Evolutionary conservation across 768 basidiomycete genomes (phyloP).

Genomic region (Podaxis sp.): DNA sequence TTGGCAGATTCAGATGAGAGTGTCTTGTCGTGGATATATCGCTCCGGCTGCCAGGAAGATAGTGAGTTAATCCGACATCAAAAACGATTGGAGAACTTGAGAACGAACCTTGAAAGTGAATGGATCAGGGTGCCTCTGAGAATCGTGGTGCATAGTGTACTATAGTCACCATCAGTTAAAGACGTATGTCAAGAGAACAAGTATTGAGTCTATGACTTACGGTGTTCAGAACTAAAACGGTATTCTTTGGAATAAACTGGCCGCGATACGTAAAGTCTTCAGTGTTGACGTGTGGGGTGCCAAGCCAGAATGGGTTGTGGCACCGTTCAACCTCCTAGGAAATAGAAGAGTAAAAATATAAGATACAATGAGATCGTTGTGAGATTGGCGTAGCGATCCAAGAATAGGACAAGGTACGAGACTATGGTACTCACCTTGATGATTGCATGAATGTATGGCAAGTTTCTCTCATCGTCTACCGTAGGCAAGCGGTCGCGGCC

Average conservation of each 20-base stretch:
- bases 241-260: conserved; percentile 39
- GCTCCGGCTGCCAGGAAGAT: conserved; percentile 36
- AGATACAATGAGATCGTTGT: neutral
- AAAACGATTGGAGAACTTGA: neutral
- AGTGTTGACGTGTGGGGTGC: conserved; percentile 37
- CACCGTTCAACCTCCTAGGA: conserved; percentile 35
- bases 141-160: conserved; percentile 38
- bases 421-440: conserved; percentile 18
- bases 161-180: conserved; percentile 10
- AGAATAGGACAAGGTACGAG: neutral
- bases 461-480: conserved; percentile 18
- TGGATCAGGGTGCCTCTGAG: conserved; percentile 39
- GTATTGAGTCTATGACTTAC: conserved; percentile 16
- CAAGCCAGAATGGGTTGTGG: conserved; percentile 39
- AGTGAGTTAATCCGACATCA: neutral
- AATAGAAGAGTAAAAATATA: neutral
- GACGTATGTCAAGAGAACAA: neutral
- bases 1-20: conserved; percentile 44
- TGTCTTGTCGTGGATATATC: conserved; percentile 39
- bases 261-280: conserved; percentile 42
- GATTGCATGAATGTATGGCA: conserved; percentile 23
- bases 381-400: neutral
- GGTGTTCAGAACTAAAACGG: conserved; percentile 39
- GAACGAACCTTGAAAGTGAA: conserved; percentile 30
- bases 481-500: conserved; percentile 20